phyloP scores from a whole-genome alignment of 192 early-diverging fungal genomes.

The Entophlyctis luteolus region DNA sequence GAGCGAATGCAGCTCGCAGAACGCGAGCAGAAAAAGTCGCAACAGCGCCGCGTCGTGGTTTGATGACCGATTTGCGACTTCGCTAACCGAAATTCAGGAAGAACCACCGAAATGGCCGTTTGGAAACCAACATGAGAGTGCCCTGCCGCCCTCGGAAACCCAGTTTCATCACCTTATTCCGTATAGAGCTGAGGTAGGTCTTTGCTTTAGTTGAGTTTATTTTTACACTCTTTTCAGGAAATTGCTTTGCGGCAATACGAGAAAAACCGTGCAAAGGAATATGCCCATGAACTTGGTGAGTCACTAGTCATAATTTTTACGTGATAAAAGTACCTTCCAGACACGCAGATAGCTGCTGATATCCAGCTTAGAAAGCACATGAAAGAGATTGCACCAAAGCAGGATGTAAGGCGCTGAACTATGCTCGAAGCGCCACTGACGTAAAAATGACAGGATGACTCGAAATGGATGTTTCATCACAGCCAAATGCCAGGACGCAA shows the following conservation, averaged over 20 bases:
- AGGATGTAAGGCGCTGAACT: background rate
- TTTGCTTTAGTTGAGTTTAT: background rate
- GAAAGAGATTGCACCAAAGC: background rate
- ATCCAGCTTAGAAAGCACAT: background rate
- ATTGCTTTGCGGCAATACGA: background rate
- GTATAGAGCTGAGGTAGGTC: background rate
- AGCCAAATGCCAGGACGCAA: background rate
- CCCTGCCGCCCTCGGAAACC: too few relatives aligned
- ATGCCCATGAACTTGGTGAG: slow-evolving; percentile 8
- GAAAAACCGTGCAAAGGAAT: background rate
- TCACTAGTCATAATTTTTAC: background rate
- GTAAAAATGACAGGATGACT: background rate
- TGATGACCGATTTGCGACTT: too few relatives aligned
- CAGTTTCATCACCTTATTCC: slow-evolving; percentile 9
- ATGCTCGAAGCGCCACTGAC: background rate
- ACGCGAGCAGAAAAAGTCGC: background rate
- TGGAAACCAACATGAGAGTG: background rate
- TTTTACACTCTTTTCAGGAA: slow-evolving; percentile 1
- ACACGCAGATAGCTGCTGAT: background rate
- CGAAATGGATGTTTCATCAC: slow-evolving; percentile 5
- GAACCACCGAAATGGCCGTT: slow-evolving; percentile 7
- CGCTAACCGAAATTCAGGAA: background rate
- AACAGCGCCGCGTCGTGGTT: too few relatives aligned
- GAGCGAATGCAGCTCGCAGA: slow-evolving; percentile 8
- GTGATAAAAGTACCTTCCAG: background rate